Base-by-base conservation (phyloP, 1,284 basidiomycete species). In the Volvariella volvacea region DNA sequence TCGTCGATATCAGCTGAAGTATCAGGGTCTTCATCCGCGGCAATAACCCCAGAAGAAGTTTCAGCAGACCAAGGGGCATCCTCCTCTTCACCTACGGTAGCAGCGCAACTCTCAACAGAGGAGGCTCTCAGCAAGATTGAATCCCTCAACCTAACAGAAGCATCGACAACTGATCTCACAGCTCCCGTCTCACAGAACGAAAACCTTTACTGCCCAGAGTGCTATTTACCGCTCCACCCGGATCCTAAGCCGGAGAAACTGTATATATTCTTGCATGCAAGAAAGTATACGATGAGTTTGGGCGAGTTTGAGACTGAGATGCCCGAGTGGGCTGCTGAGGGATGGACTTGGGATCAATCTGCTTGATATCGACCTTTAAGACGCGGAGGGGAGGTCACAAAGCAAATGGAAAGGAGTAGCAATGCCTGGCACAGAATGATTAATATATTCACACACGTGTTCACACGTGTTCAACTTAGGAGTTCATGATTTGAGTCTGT, bases 221-320 rank as follows among this genome's bases (percentile, higher is more conserved):
- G 93, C 60, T 95, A 88, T 62, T 71, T 94, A 22, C 93, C 93
- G 12, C 65, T 96, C 7, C 81, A 92, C 44, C 89, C 91, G 6
- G 93, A 97, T 63, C 93, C 93, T 1, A 81, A 80, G 56, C 91
- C 92, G 1, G 89, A 93, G 61, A 82, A 80, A 48, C 67, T 96
- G 47, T 96, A 92, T 63, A 97, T 97, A 52, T 97, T 93, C 67
- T 67, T 97, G 54, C 93, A 97, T 59, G 93, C 93, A 9, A 65
- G 89, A 55, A 73, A 79, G 54, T 96, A 92, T 63, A 87, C 83
- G 44, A 81, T 82, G 4, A 83, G 80, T 50, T 61, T 89, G 41
- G 88, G 87, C 0, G 60, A 65, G n/a, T 88, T 84, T 50, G 76
- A 84, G 64, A 86, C 85, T 22, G 78, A 74, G 50, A 79, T 85